Base-by-base conservation (phyloP, 306 rosid genomes). In the Fragaria iinumae region DNA sequence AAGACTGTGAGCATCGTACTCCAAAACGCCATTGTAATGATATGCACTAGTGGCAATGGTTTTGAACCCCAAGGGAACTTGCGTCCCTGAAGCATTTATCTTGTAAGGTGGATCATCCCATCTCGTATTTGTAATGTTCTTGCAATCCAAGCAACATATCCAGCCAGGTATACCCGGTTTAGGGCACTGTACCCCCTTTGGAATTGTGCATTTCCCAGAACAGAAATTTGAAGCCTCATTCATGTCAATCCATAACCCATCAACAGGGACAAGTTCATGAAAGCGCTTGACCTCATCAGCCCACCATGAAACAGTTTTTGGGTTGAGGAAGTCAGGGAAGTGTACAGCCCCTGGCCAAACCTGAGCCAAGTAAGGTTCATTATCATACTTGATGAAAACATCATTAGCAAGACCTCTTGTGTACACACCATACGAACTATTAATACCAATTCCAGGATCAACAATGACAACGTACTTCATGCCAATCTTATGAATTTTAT, bases 211-310 rank as follows among this genome's bases (percentile, higher is more conserved):
- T 84, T 88, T 89, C 27, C 99, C 99, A 11, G 92, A 81, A 73
- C 99, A 95, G 87, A 95, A 92, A 80, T 92, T 95, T 0, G 97
- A 95, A 65, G 72, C 86, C 83, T 92, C 99, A 2, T 95, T 95
- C 99, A 95, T 95, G 93, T 95, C 99, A 71, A 95, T 90, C 99
- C 99, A 95, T 12, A 95, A 86, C 64, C 98, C 98, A 77, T 95
- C 93, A 49, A 92, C 92, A 9, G 99, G 99, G 66, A 88, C 96
- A 41, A 95, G 99, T 77, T 95, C 93, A 78, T 92, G 99, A 82
- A 95, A 95, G 59, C 97, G 96, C 50, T 78, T 86, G 67, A 95
- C 71, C 91, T 95, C 99, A 53, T 95, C 99, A 11, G 68, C 92
- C 97, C 99, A 95, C 97, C 99, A 92, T 23, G 81, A 70, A 60